phyloP scores from a whole-genome alignment of 2,329 filamentous ascomycete genomes.

The Hypoxylon sp. region DNA sequence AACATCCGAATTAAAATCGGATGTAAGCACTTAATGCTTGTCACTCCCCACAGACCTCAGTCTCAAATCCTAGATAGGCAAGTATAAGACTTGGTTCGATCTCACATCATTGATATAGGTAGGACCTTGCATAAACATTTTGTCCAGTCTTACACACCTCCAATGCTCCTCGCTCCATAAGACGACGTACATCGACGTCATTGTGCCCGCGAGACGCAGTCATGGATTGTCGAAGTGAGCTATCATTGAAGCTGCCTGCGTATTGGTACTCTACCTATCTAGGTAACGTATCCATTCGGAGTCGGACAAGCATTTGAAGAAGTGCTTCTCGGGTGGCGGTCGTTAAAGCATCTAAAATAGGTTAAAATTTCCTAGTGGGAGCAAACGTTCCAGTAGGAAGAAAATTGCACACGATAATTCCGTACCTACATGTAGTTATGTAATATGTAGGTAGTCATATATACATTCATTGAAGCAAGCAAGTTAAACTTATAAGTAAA shows the following conservation, averaged over 20 bases:
- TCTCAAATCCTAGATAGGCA: neutral
- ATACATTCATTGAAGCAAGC: neutral
- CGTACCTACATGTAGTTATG: neutral
- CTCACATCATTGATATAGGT: neutral
- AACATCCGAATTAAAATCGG: neutral
- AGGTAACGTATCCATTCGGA: neutral
- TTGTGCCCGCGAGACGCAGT: neutral
- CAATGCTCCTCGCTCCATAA: neutral
- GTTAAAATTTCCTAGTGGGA: neutral
- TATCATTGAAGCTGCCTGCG: neutral
- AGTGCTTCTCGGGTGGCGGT: neutral
- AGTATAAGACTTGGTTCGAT: neutral
- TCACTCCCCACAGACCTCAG: neutral
- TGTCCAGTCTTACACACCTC: neutral
- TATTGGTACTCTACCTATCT: neutral
- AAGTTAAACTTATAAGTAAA: neutral
- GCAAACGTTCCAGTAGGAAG: neutral
- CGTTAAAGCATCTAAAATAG: neutral
- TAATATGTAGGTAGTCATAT: too few species aligned
- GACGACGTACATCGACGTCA: neutral
- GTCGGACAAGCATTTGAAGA: too few species aligned
- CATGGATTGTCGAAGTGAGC: neutral
- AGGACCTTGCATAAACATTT: neutral
- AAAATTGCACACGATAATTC: neutral
- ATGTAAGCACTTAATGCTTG: neutral